Evolutionary conservation across 768 basidiomycete genomes (phyloP), one percentile per base, ranked within the genome.

Genomic region (Boletus sensibilis): DNA sequence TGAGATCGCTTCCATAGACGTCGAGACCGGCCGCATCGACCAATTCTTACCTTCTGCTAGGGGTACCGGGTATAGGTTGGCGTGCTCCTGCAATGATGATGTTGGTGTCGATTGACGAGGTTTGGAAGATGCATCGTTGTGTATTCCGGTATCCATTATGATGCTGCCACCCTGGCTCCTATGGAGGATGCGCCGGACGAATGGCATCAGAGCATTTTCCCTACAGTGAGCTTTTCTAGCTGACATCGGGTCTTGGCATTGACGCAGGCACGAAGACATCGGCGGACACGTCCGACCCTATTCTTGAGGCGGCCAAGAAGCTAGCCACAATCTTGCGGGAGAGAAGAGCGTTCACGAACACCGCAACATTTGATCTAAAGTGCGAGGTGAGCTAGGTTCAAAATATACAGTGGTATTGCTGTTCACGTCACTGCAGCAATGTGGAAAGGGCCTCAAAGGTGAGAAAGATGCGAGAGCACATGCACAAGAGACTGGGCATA

Each of bases 101-200:
- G 12, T 43, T 43, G 42, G 10, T 33, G 23, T 43, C 10, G 5
- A 27, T 52, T 63, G 50, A 69, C 14, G 37, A 37, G 0, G 42
- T 25, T 51, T 23, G 50, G 69, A 70, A 79, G 87, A 20, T 87
- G 85, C 55, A 70, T 97, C 14, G 67, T 98, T n/a, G 78, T 98
- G 5, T 98, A 98, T 74, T 93, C 91, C 0, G 96, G 96, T 3
- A 97, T 98, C 44, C 95, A 98, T 70, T 99, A 99, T 72, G 96
- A 99, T 70, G 92, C 92, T 10, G 84, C 88, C 6, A 87, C 90
- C 0, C 75, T 95, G 39, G 85, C 95, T 16, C 97, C 93, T 0
- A 78, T 83, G 71, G 75, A 77, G 10, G 85, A 86, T 44, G 91
- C 89, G 3, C 90, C 92, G 0, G 67, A 76, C 27, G 94, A 91